Base-by-base conservation (phyloP, 2,329 filamentous ascomycete genomes). In the Davidsoniella neocaledoniae region DNA sequence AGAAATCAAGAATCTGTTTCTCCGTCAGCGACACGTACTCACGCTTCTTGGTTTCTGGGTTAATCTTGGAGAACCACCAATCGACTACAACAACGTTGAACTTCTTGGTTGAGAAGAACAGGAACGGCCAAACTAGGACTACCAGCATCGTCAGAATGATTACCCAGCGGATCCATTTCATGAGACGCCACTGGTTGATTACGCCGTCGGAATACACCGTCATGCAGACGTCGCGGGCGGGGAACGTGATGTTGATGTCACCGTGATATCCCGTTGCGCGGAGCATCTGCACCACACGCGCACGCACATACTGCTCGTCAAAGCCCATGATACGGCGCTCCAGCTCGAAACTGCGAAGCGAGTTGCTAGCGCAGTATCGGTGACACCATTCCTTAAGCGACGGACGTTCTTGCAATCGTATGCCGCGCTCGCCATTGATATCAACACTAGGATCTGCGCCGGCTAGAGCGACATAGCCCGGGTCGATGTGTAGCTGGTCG, bases 111-210 rank as follows among this genome's bases (percentile, higher is more conserved):
- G 72, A 64, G 59, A 85, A 71, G 63, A 76, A 79, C 10, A 87
- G 68, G 51, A 74, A 72, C 0, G 83, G 83, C 83, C 83, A 87
- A 2, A 74, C 67, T 56, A 87, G 68, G 51, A 87, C 58, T 71
- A 82, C 82, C 10, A 83, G 62, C 53, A 86, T 76, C 0, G 77
- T 77, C 5, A 83, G 60, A 59, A 75, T 77, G 64, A 79, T 84
- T 8, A 84, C 42, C 68, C 75, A 74, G 40, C 72, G 66, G 42
- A 86, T 66, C 77, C 78, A 85, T 5, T 60, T 61, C 1, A 70
- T 79, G 43, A 78, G 65, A 0, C 83, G 76, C 74, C 79, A 83
- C 26, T 68, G 63, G 58, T 85, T 86, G 53, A 77, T 66, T 46
- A 65, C 68, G 56, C 73, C 75, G 4, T 73, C 68, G 48, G 76